These are phyloP conservation scores for Xerocomellus dryophilus DNA, from an alignment of 768 basidiomycete species.

Conservation along the genomic window DNA sequence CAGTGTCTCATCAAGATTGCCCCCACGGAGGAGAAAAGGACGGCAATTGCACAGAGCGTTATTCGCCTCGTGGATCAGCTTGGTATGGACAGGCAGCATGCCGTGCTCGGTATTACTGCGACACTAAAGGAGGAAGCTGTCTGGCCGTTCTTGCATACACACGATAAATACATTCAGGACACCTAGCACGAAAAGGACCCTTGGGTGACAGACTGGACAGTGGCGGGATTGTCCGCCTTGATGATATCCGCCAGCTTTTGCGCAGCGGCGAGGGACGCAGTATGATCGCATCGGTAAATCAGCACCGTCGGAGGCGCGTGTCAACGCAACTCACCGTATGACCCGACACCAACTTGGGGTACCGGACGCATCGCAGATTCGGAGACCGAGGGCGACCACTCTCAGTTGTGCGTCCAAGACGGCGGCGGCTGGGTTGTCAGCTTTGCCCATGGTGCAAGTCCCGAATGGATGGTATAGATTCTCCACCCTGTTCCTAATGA, in stretches of 20 bases:
- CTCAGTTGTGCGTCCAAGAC: slow-evolving; percentile 42
- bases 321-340: slow-evolving; percentile 39
- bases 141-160: slow-evolving; percentile 33
- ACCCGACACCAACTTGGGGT: slow-evolving; percentile 42
- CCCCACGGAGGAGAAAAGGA: slow-evolving; percentile 44
- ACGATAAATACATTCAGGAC: background rate
- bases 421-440: slow-evolving; percentile 40
- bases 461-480: slow-evolving; percentile 46
- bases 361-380: slow-evolving; percentile 46
- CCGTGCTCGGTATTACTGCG: slow-evolving; percentile 60
- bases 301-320: background rate
- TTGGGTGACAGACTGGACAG: background rate
- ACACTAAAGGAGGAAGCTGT: slow-evolving; percentile 11
- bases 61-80: slow-evolving; percentile 69
- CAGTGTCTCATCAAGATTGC: slow-evolving; percentile 54
- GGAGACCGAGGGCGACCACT: slow-evolving; percentile 42
- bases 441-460: slow-evolving; percentile 36
- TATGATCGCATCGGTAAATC: slow-evolving; percentile 11
- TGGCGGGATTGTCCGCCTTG: slow-evolving; percentile 23
- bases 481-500: slow-evolving; percentile 34
- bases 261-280: slow-evolving; percentile 32
- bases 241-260: slow-evolving; percentile 36
- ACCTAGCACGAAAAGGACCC: too few species aligned
- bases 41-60: slow-evolving; percentile 57
- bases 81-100: slow-evolving; percentile 89